Base-by-base conservation (phyloP, 2,329 filamentous ascomycete species). In the Fusarium hostae region DNA sequence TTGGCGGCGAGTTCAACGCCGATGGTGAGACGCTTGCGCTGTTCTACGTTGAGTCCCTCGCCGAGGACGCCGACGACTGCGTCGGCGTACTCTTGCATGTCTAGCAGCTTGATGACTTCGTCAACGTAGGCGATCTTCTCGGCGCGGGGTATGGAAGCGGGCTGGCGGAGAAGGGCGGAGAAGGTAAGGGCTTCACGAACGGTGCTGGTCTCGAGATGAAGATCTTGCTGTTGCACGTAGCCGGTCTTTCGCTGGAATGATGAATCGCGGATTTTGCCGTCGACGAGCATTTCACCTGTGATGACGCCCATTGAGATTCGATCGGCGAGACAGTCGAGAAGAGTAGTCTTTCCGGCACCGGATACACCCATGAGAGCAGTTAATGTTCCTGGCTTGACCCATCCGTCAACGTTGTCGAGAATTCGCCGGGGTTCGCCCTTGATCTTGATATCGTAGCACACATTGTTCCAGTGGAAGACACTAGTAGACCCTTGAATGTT, bases 371-470 rank as follows among this genome's bases (percentile, higher is more conserved):
- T 93, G 0, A 93, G 84, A 15, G 90, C 91, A 10, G 91, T 93
- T 18, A 92, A 81, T 20, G 91, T 93, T 56, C 91, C 91, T 2
- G 91, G 91, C 79, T 93, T 92, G 57, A 93, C 90, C 90, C 90
- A 93, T 15, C 92, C 91, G 74, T 92, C 89, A 5, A 94, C 90
- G 55, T 92, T 83, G 67, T 93, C 89, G 28, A 94, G 82, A 75
- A 95, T 90, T 13, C 90, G 86, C 37, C 91, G 85, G 1, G 84
- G 81, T 70, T 92, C 87, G 75, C 92, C 92, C 59, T 81, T 81
- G 79, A 94, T 91, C 75, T 89, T 89, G 78, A 94, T 92, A 66
- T 94, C 91, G 75, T 93, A 94, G 80, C 89, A 92, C 4, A 94
- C 89, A 65, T 92, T 85, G 67, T 88, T 85, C 92, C 91, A 94